These are phyloP conservation scores for Fistulinella prunicolor DNA, from an alignment of 768 basidiomycete species.

Conservation along the genomic window DNA sequence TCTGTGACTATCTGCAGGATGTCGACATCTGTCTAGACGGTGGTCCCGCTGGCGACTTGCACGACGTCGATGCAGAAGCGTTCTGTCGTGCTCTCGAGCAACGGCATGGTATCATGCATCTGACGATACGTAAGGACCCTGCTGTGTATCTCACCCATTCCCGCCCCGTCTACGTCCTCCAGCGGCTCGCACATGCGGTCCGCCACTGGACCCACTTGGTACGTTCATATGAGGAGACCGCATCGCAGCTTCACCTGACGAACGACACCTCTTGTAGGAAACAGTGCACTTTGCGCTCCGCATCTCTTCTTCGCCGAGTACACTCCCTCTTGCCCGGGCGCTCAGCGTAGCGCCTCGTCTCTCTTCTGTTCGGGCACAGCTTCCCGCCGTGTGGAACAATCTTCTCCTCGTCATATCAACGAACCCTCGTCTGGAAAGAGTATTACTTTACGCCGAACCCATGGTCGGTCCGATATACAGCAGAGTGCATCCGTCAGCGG, in stretches of 20 bases:
- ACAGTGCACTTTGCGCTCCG: constrained; percentile 54
- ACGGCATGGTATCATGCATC: constrained; percentile 39
- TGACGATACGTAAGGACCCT: constrained; percentile 51
- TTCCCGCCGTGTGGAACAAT: constrained; percentile 60
- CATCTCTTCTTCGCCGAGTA: constrained; percentile 40
- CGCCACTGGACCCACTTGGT: constrained; percentile 46
- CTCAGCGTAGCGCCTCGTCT: constrained; percentile 42
- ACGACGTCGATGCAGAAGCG: constrained; percentile 26
- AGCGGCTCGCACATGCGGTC: constrained; percentile 45
- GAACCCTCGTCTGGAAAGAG: constrained; percentile 48
- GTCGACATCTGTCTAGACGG: constrained; percentile 38
- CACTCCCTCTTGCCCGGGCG: constrained; percentile 34
- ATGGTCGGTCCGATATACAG: constrained; percentile 8
- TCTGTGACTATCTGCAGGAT: constrained; percentile 33
- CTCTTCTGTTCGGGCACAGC: constrained; percentile 48
- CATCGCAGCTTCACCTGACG: constrained; percentile 4
- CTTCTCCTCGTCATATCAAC: constrained; percentile 46
- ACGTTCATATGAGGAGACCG: constrained; percentile 20
- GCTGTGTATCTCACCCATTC: constrained; percentile 55
- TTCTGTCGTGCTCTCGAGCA: constrained; percentile 42
- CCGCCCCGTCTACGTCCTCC: constrained; percentile 44
- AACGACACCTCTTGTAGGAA: constrained; percentile 37
- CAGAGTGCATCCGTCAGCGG: constrained; percentile 5
- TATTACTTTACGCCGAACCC: constrained; percentile 36
- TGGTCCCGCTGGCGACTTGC: constrained; percentile 1